phyloP scores from a whole-genome alignment of 768 basidiomycete species.

The Pleurotus salmoneostramineus region DNA sequence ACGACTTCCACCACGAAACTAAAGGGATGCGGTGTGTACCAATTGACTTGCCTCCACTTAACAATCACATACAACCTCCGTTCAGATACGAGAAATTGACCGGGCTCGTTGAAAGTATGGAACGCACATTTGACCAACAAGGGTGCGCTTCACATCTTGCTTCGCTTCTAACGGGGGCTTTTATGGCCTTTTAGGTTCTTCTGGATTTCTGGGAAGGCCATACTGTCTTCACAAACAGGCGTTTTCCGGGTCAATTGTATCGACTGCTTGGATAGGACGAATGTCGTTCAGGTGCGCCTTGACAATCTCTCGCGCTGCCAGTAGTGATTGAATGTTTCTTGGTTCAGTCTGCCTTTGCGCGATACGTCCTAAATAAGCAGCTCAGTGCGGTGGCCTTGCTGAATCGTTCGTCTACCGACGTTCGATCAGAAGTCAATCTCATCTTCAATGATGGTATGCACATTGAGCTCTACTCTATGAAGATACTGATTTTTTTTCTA shows the following conservation, averaged over 20 bases:
- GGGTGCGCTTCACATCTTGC: slow-evolving; percentile 42
- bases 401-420: slow-evolving; percentile 42
- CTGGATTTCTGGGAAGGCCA: slow-evolving; percentile 69
- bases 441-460: slow-evolving; percentile 74
- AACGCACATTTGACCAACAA: slow-evolving; percentile 73
- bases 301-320: not conserved
- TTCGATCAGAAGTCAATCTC: slow-evolving; percentile 60
- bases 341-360: slow-evolving; percentile 82
- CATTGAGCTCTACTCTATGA: not conserved
- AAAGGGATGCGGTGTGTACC: slow-evolving; percentile 84
- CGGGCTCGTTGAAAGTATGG: slow-evolving; percentile 67
- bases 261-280: slow-evolving; percentile 93
- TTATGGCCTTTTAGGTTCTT: slow-evolving; percentile 50
- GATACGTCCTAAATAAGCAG: slow-evolving; percentile 75
- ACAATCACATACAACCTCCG: slow-evolving; percentile 10
- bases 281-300: slow-evolving; percentile 76
- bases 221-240: slow-evolving; percentile 80
- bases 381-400: slow-evolving; percentile 69
- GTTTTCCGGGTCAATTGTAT: slow-evolving; percentile 93
- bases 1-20: slow-evolving; percentile 93
- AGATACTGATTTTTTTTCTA: slow-evolving; percentile 21
- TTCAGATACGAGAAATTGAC: slow-evolving; percentile 86
- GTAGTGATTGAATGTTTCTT: slow-evolving; percentile 1
- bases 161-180: slow-evolving; percentile 2
- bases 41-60: not conserved